Evolutionary conservation across 352 stramenopile genomes (phyloP).

Genomic region (Globisporangium acanthophoron): DNA sequence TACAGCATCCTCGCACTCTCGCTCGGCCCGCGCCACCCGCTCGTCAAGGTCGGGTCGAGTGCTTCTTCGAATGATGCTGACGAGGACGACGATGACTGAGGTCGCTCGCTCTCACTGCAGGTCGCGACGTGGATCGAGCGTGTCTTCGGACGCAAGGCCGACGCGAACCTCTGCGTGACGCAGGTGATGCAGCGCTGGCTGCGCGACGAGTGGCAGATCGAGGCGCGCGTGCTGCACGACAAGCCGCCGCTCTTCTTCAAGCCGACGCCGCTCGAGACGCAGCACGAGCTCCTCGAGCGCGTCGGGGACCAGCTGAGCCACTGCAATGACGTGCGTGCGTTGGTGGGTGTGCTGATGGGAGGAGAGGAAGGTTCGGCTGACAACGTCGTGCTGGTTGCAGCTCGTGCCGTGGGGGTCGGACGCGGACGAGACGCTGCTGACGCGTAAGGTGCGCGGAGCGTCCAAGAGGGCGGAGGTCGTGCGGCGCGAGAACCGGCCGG

Average conservation of each 20-base stretch:
- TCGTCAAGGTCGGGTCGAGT: constrained; percentile 54
- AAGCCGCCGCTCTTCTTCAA: constrained; percentile 93
- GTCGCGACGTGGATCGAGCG: constrained; percentile 81
- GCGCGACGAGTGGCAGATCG: constrained; percentile 84
- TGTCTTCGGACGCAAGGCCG: constrained; percentile 88
- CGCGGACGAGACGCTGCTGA: constrained; percentile 60
- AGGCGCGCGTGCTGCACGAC: constrained; percentile 91
- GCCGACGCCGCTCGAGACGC: constrained; percentile 65
- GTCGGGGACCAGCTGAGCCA: constrained; percentile 65
- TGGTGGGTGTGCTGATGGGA: too few species aligned
- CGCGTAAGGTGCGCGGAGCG: constrained; percentile 24
- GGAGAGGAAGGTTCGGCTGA: not conserved
- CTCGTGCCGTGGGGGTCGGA: constrained; percentile 31
- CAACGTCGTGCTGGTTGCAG: not conserved
- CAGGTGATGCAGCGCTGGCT: constrained; percentile 95
- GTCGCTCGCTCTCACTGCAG: constrained; percentile 19
- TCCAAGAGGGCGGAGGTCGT: constrained; percentile 26
- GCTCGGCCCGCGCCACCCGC: constrained; percentile 40
- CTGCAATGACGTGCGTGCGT: constrained; percentile 61
- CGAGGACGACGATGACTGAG: too few species aligned
- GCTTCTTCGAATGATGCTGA: not conserved
- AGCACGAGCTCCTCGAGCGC: constrained; percentile 89
- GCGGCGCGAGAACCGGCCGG: constrained; percentile 47
- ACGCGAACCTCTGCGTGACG: constrained; percentile 97
- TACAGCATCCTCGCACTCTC: constrained; percentile 95